Conservation (phyloP, 495 filamentous ascomycete genomes). For the Annulohypoxylon moriforme region DNA sequence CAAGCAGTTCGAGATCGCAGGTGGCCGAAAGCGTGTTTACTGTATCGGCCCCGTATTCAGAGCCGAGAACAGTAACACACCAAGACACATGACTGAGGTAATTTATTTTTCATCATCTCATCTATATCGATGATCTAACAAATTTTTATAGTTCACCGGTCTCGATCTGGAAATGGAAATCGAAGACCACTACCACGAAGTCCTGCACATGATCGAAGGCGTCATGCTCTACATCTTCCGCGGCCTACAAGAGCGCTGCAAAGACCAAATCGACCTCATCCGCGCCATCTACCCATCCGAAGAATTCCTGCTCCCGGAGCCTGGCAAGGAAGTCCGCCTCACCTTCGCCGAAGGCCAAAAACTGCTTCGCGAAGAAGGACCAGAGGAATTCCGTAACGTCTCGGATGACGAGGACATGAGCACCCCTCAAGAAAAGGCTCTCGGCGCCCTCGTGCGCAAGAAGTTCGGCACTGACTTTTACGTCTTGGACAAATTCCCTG, state of each 20-base stretch:
- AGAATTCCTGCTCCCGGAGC: constrained; percentile 58
- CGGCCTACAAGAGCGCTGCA: constrained; percentile 73
- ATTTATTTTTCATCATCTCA: neutral
- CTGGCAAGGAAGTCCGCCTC: constrained; percentile 82
- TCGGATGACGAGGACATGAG: constrained; percentile 81
- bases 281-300: constrained; percentile 69
- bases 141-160: constrained; percentile 74
- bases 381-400: constrained; percentile 73
- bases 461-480: constrained; percentile 94
- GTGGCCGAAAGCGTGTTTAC: constrained; percentile 89
- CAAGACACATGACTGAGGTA: constrained; percentile 91
- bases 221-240: constrained; percentile 91
- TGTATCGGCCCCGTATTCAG: constrained; percentile 93
- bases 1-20: constrained; percentile 96
- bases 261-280: constrained; percentile 76
- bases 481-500: constrained; percentile 91
- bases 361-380: constrained; percentile 82
- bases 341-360: constrained; percentile 87
- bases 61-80: constrained; percentile 96
- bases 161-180: constrained; percentile 99
- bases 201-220: constrained; percentile 80
- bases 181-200: constrained; percentile 87
- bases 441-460: constrained; percentile 84
- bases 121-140: neutral
- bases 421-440: constrained; percentile 88